These are phyloP conservation scores for Podospora pseudoanserina DNA, from an alignment of 495 filamentous ascomycete species.

Conservation along the genomic window DNA sequence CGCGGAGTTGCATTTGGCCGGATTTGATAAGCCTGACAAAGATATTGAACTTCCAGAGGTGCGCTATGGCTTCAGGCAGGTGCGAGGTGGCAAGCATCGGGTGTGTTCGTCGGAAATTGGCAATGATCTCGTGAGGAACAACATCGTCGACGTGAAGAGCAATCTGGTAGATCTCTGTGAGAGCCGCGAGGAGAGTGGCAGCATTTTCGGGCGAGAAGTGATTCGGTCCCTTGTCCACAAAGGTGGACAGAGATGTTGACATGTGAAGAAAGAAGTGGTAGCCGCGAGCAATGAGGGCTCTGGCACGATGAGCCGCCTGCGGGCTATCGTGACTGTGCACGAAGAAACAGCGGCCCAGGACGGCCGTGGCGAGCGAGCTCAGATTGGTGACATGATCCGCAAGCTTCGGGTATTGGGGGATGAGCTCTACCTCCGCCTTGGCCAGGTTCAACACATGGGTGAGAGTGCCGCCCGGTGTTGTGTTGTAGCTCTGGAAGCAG, in stretches of 20 bases:
- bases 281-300: constrained; percentile 31
- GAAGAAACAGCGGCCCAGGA: constrained; percentile 18
- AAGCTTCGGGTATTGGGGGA: constrained; percentile 40
- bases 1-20: constrained; percentile 85
- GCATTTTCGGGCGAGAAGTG: constrained; percentile 44
- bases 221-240: constrained; percentile 50
- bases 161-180: constrained; percentile 41
- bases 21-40: constrained; percentile 70
- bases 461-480: constrained; percentile 16
- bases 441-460: constrained; percentile 28
- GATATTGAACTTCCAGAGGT: constrained; percentile 67
- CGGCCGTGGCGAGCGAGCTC: constrained; percentile 31
- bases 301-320: constrained; percentile 19
- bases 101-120: constrained; percentile 30
- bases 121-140: constrained; percentile 31
- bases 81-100: constrained; percentile 28
- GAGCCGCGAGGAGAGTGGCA: constrained; percentile 30
- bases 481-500: constrained; percentile 30
- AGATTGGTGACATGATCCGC: constrained; percentile 41
- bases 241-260: constrained; percentile 37
- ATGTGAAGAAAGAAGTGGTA: constrained; percentile 40
- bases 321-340: constrained; percentile 21
- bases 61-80: constrained; percentile 47
- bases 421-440: constrained; percentile 28
- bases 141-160: constrained; percentile 39